Evolutionary conservation across 768 basidiomycete species (phyloP), one percentile per base, ranked within the genome.

Genomic region (Phylloporus rhodoxanthus): DNA sequence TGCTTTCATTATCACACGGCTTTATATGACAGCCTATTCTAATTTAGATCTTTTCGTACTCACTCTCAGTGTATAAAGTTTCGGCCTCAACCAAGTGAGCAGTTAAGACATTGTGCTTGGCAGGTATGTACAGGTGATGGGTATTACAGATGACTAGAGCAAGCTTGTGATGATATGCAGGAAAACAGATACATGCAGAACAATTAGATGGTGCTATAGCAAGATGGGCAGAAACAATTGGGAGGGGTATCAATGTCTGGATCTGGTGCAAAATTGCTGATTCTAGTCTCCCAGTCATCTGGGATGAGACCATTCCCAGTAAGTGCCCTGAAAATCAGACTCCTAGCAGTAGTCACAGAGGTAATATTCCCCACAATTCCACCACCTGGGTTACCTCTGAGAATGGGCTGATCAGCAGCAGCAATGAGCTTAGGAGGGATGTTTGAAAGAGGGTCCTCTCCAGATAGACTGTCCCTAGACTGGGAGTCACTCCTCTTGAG

Each of bases 301-400:
- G 73, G 68, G 9, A 75, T 51, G 43, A 25, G 9, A 4, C 47
- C 57, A 33, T 47, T 55, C 0, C 57, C 63, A 8, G 47, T 54
- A n/a, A 80, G 54, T 2, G 62, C 59, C 1, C 47, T 56, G 53
- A 74, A 75, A 19, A 82, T 75, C n/a, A 79, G 50, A 28, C 67
- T 61, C 39, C 82, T 68, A 1, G 82, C 79, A 0, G 63, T 57
- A 7, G 71, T 61, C 3, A 84, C 80, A 20, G 71, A 58, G 1
- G 63, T 52, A 0, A 80, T 60, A 52, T 83, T 84, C 2, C 82
- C 82, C 1, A 73, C 70, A 0, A 82, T 54, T 1, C 80, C 77
- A 0, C 75, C 75, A 1, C 40, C 54, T 4, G 62, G 58, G 0
- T 53, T 65, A 0, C 81, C 81, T 19, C 75, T 71, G 8, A 80